These are phyloP conservation scores for Chenopodium album DNA, from an alignment of 148 eudicot genomes.

Conservation along the genomic window DNA sequence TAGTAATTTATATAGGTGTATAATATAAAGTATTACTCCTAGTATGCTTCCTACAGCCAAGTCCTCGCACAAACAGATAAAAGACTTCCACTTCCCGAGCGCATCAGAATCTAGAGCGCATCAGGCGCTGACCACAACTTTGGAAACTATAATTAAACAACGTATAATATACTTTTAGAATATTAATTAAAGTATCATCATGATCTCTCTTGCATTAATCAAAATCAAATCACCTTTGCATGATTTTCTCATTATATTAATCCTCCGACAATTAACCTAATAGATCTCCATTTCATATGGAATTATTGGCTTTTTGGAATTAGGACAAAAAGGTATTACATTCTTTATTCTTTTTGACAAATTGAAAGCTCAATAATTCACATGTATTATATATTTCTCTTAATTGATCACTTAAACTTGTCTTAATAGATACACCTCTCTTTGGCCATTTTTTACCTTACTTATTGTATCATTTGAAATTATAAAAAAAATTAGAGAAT, in stretches of 20 bases:
- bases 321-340: neutral
- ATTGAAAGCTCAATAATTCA: too few species aligned
- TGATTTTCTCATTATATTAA: too few species aligned
- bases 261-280: neutral
- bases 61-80: neutral
- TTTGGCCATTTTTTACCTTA: too few species aligned
- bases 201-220: neutral
- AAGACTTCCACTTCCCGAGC: neutral
- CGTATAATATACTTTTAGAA: neutral
- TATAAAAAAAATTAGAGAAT: too few species aligned
- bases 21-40: neutral
- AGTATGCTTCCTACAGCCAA: neutral
- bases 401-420: too few species aligned
- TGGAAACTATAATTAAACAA: neutral
- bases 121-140: constrained; percentile 3
- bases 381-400: too few species aligned
- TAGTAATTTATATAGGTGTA: neutral
- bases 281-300: neutral
- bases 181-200: neutral
- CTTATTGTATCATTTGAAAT: too few species aligned
- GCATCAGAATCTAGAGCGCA: constrained; percentile 1
- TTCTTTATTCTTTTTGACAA: neutral
- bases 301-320: neutral
- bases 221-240: constrained; percentile 2
- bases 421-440: too few species aligned